Conservation (phyloP, 345 rosid species). For the Euphorbia pulcherrima region DNA sequence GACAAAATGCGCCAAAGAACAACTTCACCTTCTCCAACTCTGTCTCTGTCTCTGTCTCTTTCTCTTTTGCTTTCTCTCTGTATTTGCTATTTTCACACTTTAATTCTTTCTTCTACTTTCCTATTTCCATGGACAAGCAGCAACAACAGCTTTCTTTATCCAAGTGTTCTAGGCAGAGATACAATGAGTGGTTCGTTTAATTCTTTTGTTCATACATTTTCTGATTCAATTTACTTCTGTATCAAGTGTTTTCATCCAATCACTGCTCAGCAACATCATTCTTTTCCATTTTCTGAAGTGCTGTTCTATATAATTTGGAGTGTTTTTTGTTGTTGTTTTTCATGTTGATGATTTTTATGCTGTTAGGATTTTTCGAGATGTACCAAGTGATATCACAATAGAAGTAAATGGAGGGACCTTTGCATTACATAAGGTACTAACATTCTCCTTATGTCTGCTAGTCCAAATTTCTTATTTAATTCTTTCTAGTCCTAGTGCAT, state of each 20-base stretch:
- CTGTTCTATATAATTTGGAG: no score
- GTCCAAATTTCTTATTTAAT: not conserved
- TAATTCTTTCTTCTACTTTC: not conserved
- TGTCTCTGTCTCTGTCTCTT: slow-evolving; percentile 28
- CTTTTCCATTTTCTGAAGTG: no score
- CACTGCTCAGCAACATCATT: no score
- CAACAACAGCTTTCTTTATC: slow-evolving; percentile 61
- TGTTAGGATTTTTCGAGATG: slow-evolving; percentile 93
- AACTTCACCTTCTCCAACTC: slow-evolving; percentile 30
- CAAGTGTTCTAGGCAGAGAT: slow-evolving; percentile 75
- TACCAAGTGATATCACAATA: slow-evolving; percentile 84
- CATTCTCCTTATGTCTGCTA: not conserved
- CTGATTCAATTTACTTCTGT: no score
- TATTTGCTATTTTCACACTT: slow-evolving; percentile 9
- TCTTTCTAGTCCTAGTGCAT: no score
- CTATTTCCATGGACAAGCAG: slow-evolving; percentile 56
- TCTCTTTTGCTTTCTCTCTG: no score
- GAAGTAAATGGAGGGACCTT: slow-evolving; percentile 75
- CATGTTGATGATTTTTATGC: no score
- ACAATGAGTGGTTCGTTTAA: slow-evolving; percentile 88
- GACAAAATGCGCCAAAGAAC: slow-evolving; percentile 40
- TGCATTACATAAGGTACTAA: slow-evolving; percentile 84
- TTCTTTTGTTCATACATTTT: no score
- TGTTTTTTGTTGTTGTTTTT: no score
- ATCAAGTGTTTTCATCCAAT: no score